phyloP scores from a whole-genome alignment of 192 early-diverging fungal species.

The Funneliformis mosseae region DNA sequence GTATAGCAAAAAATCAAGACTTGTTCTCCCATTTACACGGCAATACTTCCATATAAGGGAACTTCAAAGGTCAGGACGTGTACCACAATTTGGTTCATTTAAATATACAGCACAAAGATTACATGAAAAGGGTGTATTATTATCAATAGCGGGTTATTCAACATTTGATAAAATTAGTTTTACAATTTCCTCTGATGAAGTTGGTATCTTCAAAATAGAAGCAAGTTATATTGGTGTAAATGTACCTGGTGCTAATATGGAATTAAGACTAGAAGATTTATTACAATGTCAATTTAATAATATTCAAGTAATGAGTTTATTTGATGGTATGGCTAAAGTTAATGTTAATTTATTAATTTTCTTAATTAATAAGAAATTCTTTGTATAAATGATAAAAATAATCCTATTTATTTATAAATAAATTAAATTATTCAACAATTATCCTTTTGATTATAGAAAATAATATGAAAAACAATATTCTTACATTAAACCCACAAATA shows the following conservation, averaged over 20 bases:
- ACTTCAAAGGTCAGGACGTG: slow-evolving; percentile 79
- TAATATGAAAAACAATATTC: no score
- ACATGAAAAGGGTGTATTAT: slow-evolving; percentile 89
- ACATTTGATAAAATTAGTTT: slow-evolving; percentile 88
- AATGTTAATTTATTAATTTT: slow-evolving; percentile 96
- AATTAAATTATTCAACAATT: no score
- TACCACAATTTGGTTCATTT: slow-evolving; percentile 96
- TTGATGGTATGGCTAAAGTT: slow-evolving; percentile 90
- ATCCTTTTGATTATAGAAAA: no score
- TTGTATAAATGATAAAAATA: slow-evolving; percentile 9
- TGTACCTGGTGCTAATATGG: slow-evolving; percentile 69
- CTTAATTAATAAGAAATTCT: slow-evolving; percentile 96
- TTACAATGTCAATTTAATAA: slow-evolving; percentile 94
- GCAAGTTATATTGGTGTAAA: slow-evolving; percentile 75
- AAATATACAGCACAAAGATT: slow-evolving; percentile 96
- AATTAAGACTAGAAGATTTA: slow-evolving; percentile 89
- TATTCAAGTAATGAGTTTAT: slow-evolving; percentile 85
- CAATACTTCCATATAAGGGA: slow-evolving; percentile 95
- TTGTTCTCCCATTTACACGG: slow-evolving; percentile 83
- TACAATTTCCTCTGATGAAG: slow-evolving; percentile 89
- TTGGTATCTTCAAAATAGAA: slow-evolving; percentile 89
- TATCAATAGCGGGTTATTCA: slow-evolving; percentile 79
- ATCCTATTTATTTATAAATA: no score
- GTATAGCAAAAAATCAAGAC: slow-evolving; percentile 60
- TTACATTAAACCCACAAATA: no score